These are phyloP conservation scores for Zygosaccharomyces pseudorouxii DNA, from an alignment of 805 yeast genomes.

Conservation along the genomic window DNA sequence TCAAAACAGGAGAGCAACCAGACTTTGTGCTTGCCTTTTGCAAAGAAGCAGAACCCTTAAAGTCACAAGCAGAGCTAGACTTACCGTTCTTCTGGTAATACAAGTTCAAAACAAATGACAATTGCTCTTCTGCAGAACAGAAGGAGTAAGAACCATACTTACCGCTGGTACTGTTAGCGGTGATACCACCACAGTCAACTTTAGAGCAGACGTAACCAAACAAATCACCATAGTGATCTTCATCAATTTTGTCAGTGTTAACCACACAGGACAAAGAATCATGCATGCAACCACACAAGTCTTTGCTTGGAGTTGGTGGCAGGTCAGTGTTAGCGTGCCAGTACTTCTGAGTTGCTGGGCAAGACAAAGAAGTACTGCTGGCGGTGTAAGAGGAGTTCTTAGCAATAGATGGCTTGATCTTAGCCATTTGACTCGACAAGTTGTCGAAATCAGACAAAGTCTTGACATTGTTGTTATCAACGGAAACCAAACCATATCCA, in stretches of 20 bases:
- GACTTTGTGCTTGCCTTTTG: conserved; percentile 45
- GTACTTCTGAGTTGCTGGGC: conserved; percentile 53
- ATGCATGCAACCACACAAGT: conserved; percentile 60
- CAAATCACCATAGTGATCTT: conserved; percentile 55
- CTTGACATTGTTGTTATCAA: conserved; percentile 44
- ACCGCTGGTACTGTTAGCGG: conserved; percentile 60
- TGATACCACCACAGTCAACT: conserved; percentile 56
- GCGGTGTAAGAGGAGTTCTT: conserved; percentile 39
- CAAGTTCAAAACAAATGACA: conserved; percentile 59
- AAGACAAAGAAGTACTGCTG: conserved; percentile 45
- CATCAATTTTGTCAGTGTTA: conserved; percentile 43
- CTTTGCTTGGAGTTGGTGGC: conserved; percentile 75
- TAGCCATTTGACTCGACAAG: conserved; percentile 55
- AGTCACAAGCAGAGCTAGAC: conserved; percentile 53
- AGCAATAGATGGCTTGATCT: conserved; percentile 50
- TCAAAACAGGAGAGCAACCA: conserved; percentile 52
- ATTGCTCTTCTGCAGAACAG: conserved; percentile 62
- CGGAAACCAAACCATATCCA: conserved; percentile 66
- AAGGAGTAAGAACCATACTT: conserved; percentile 67
- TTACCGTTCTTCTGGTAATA: conserved; percentile 52
- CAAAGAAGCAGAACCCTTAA: conserved; percentile 62
- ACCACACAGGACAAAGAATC: conserved; percentile 58
- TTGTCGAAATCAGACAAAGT: conserved; percentile 62
- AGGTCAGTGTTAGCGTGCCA: conserved; percentile 66
- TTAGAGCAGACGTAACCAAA: conserved; percentile 55